A percentile compares a stretch with the other conserved stretches of the same genome.
These are phyloP conservation scores for Collybiopsis luxurians DNA, from an alignment of 768 basidiomycete species.

Conservation along the genomic window DNA sequence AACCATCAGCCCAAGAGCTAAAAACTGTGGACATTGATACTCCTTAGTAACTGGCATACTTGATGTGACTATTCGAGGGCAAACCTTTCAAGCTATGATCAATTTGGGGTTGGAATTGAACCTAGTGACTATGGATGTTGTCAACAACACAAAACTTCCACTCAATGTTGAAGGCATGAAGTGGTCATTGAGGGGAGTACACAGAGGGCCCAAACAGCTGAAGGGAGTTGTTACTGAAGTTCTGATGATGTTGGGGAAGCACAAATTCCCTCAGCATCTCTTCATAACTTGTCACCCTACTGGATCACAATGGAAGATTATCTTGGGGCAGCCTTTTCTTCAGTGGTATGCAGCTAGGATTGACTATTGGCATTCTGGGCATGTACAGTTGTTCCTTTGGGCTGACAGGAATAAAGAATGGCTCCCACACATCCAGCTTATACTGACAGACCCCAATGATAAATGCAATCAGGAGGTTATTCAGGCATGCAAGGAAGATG, in stretches of 20 bases:
- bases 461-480: too few relatives aligned
- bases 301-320: slow-evolving; percentile 11
- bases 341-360: slow-evolving; percentile 9
- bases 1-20: too few relatives aligned
- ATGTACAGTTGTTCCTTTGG: not conserved
- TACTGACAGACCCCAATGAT: not conserved
- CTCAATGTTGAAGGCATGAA: slow-evolving; percentile 50
- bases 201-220: slow-evolving; percentile 13
- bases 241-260: slow-evolving; percentile 11
- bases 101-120: slow-evolving; percentile 4
- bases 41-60: slow-evolving; percentile 2
- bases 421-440: not conserved
- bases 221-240: slow-evolving; percentile 16
- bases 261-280: slow-evolving; percentile 24
- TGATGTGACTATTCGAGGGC: not conserved
- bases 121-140: not conserved
- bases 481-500: too few relatives aligned
- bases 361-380: slow-evolving; percentile 2
- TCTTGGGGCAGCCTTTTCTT: slow-evolving; percentile 18
- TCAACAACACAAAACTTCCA: slow-evolving; percentile 18
- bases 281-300: slow-evolving; percentile 13
- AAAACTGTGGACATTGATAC: too few relatives aligned
- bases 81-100: not conserved
- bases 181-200: slow-evolving; percentile 24
- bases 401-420: not conserved